Conservation (phyloP, 1,139 yeast genomes). For the Magnusiomyces magnusii region DNA sequence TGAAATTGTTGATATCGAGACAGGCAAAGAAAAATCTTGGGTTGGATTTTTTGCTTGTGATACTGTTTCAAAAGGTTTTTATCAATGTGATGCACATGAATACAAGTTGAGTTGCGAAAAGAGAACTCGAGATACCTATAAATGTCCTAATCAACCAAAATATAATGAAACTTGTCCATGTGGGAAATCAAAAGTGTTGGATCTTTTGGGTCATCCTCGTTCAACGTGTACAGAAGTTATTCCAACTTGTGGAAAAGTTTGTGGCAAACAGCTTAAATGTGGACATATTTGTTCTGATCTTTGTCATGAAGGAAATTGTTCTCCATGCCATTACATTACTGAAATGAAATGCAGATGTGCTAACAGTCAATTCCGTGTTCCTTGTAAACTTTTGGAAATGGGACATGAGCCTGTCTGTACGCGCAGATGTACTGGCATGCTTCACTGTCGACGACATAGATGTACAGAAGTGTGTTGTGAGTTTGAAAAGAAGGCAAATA, state of each 20-base stretch:
- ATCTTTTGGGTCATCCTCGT: conserved; percentile 41
- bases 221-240: conserved; percentile 59
- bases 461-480: conserved; percentile 66
- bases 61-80: conserved; percentile 41
- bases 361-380: conserved; percentile 45
- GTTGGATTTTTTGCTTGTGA: conserved; percentile 59
- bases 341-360: conserved; percentile 48
- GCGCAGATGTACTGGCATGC: conserved; percentile 67
- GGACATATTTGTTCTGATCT: conserved; percentile 61
- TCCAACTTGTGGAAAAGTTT: conserved; percentile 60
- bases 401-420: conserved; percentile 55
- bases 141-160: conserved; percentile 60
- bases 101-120: conserved; percentile 58
- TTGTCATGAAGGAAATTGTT: conserved; percentile 76
- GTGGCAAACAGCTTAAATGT: conserved; percentile 58
- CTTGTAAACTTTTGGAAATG: conserved; percentile 50
- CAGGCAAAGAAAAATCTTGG: conserved; percentile 36
- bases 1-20: conserved; percentile 11
- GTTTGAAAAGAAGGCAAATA: conserved; percentile 47
- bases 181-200: conserved; percentile 46
- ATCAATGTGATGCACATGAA: conserved; percentile 62
- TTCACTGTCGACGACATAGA: conserved; percentile 76
- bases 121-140: conserved; percentile 35
- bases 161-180: conserved; percentile 63
- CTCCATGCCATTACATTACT: conserved; percentile 46